Conservation (phyloP, 2,329 filamentous ascomycete genomes). For the Plenodomus tracheiphilus region DNA sequence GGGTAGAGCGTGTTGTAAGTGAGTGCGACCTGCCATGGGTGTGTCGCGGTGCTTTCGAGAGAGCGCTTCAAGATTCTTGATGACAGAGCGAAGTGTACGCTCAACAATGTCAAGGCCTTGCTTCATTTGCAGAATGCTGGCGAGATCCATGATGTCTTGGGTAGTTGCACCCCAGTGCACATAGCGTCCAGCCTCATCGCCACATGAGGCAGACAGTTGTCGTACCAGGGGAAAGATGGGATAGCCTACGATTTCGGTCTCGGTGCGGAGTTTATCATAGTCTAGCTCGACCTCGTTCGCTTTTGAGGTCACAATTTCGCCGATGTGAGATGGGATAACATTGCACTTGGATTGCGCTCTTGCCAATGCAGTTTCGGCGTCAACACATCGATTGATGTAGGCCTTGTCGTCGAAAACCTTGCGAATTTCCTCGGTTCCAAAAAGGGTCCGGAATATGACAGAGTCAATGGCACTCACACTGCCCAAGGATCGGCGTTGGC, state of each 20-base stretch:
- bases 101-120: constrained; percentile 55
- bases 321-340: constrained; percentile 51
- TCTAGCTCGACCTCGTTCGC: constrained; percentile 44
- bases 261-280: constrained; percentile 47
- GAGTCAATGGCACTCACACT: constrained; percentile 52
- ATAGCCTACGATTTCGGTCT: constrained; percentile 60
- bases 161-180: constrained; percentile 64
- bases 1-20: constrained; percentile 61
- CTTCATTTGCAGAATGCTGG: constrained; percentile 58
- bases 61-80: constrained; percentile 48
- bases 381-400: constrained; percentile 54
- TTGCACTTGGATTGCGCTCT: constrained; percentile 54
- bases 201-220: constrained; percentile 49
- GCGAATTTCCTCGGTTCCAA: constrained; percentile 57
- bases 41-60: constrained; percentile 54
- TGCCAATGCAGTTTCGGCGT: constrained; percentile 57
- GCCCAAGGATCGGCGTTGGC: constrained; percentile 30
- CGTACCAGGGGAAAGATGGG: constrained; percentile 57
- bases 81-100: constrained; percentile 49
- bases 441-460: constrained; percentile 55
- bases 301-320: constrained; percentile 36
- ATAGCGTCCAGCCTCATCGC: constrained; percentile 48
- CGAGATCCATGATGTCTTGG: constrained; percentile 63
- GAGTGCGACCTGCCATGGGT: constrained; percentile 61
- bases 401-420: constrained; percentile 56